Evolutionary conservation across 805 yeast genomes (phyloP).

Genomic region (Diddensiella santjacobensis): DNA sequence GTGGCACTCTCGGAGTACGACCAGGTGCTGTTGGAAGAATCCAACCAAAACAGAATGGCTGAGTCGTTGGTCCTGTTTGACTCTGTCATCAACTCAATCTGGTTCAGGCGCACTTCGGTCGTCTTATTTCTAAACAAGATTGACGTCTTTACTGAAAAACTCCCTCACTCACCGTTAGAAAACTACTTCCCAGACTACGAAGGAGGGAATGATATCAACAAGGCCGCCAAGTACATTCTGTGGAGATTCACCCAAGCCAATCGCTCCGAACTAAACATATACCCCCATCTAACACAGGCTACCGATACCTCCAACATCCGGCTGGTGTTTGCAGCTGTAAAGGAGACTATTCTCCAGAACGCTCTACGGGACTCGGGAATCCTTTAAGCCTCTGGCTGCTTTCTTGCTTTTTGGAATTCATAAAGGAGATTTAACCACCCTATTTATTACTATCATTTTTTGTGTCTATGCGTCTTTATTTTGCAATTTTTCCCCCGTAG

Average conservation of each 20-base stretch:
- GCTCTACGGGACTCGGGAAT: constrained; percentile 73
- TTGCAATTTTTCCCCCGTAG: constrained; percentile 2
- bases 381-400: no score
- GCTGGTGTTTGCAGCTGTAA: constrained; percentile 79
- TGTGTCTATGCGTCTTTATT: neutral
- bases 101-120: constrained; percentile 86
- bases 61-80: constrained; percentile 83
- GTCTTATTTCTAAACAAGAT: constrained; percentile 86
- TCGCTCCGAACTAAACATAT: constrained; percentile 73
- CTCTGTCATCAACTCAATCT: constrained; percentile 84
- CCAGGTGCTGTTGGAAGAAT: constrained; percentile 75
- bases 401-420: neutral
- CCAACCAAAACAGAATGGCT: constrained; percentile 63
- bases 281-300: constrained; percentile 90
- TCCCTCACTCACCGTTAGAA: constrained; percentile 76
- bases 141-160: constrained; percentile 82
- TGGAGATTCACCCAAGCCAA: constrained; percentile 88
- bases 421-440: neutral
- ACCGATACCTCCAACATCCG: constrained; percentile 88
- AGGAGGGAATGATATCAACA: constrained; percentile 85
- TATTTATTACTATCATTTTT: neutral
- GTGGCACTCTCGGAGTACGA: constrained; percentile 90
- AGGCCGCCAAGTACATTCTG: constrained; percentile 85
- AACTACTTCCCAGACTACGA: constrained; percentile 83
- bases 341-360: constrained; percentile 74